Evolutionary conservation across 106 monocot species (phyloP).

Genomic region (Ottelia alismoides): DNA sequence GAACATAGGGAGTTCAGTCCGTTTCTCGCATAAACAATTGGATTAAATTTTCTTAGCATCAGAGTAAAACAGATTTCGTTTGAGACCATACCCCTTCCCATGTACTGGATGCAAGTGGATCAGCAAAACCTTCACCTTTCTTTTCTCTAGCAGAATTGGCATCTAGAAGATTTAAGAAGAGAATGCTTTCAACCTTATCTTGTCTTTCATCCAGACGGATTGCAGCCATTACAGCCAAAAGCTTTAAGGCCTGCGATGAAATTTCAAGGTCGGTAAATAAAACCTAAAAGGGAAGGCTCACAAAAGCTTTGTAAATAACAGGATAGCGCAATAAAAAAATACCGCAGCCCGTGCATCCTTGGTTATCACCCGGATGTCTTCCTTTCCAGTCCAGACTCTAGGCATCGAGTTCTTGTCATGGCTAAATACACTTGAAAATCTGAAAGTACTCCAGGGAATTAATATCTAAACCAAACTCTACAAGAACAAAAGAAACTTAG

Average conservation of each 20-base stretch:
- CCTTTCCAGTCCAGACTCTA: conserved; percentile 76
- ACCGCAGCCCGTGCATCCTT: conserved; percentile 64
- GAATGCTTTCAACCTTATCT: conserved; percentile 52
- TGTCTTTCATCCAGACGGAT: conserved; percentile 49
- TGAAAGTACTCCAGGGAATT: too few species aligned
- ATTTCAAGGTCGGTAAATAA: background rate
- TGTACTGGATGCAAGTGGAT: conserved; percentile 55
- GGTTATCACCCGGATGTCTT: conserved; percentile 66
- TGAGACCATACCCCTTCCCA: conserved; percentile 64
- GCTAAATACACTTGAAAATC: conserved; percentile 67
- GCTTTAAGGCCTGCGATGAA: conserved; percentile 46
- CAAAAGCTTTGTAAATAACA: background rate
- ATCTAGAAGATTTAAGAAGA: too few species aligned
- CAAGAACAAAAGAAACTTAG: background rate
- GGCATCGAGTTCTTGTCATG: conserved; percentile 69
- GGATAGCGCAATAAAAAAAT: background rate
- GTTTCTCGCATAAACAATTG: too few species aligned
- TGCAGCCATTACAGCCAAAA: conserved; percentile 55
- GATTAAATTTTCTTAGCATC: too few species aligned
- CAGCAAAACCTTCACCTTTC: conserved; percentile 30
- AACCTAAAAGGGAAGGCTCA: too few species aligned
- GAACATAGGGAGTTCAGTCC: too few species aligned
- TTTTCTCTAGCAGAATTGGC: conserved; percentile 36
- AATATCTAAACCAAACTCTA: background rate
- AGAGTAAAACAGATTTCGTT: too few species aligned